Conservation (phyloP, 345 rosid genomes). For the Citropsis articulata region DNA sequence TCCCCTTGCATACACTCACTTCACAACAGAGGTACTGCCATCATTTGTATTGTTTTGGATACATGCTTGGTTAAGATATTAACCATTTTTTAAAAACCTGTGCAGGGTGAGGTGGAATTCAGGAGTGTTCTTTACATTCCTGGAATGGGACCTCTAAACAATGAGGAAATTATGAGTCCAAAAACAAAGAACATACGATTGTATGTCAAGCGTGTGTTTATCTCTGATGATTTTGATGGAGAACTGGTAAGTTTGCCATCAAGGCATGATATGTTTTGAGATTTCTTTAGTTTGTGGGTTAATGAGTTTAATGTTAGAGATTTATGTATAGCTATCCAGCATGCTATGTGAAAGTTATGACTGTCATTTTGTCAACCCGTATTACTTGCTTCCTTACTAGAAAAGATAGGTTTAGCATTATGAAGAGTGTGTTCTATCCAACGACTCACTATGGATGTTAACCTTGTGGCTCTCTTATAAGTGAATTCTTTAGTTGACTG, state of each 20-base stretch:
- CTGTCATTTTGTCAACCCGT: not conserved
- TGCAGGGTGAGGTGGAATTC: conserved; percentile 98
- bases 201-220: conserved; percentile 94
- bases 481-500: not conserved
- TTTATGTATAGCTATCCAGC: too few species aligned
- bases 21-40: conserved; percentile 74
- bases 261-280: conserved; percentile 1
- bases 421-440: not conserved
- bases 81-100: not conserved
- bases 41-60: not conserved
- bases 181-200: conserved; percentile 88
- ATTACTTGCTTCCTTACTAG: not conserved
- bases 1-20: conserved; percentile 82
- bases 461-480: not conserved
- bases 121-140: conserved; percentile 91
- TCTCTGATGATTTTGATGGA: conserved; percentile 99
- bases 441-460: not conserved
- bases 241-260: conserved; percentile 66
- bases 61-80: conserved; percentile 4
- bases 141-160: conserved; percentile 97
- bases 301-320: not conserved
- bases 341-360: not conserved
- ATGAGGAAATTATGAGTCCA: conserved; percentile 80
- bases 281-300: not conserved
- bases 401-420: not conserved